Conservation (phyloP, 164 flowering plant genomes). For the Sedum album region DNA sequence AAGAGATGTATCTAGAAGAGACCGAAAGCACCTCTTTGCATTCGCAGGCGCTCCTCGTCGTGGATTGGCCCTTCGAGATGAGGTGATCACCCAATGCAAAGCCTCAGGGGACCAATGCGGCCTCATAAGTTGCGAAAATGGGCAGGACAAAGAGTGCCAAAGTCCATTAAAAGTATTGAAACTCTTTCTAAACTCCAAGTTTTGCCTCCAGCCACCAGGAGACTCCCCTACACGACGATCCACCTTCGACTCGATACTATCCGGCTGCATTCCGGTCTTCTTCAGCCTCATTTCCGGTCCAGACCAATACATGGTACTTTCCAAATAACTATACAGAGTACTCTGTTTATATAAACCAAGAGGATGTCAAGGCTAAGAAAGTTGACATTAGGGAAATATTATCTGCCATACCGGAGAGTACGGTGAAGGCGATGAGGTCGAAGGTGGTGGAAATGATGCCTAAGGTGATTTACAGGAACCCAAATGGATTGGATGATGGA, state of each 20-base stretch:
- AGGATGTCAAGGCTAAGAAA: constrained; percentile 4
- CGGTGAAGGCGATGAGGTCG: constrained; percentile 18
- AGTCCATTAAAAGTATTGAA: constrained; percentile 14
- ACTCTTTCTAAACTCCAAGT: constrained; percentile 15
- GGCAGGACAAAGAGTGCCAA: background rate
- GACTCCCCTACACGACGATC: constrained; percentile 23
- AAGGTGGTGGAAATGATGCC: constrained; percentile 24
- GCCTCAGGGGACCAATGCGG: constrained; percentile 14
- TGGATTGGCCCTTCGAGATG: constrained; percentile 15
- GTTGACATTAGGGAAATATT: constrained; percentile 10
- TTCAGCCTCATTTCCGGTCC: constrained; percentile 20
- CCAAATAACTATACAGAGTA: constrained; percentile 18
- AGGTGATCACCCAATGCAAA: constrained; percentile 30
- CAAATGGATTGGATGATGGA: constrained; percentile 8
- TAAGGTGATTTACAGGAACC: constrained; percentile 16
- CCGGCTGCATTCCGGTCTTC: constrained; percentile 24
- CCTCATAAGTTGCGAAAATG: constrained; percentile 20
- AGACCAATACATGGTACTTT: constrained; percentile 24
- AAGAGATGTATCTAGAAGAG: constrained; percentile 14
- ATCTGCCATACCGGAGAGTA: constrained; percentile 5
- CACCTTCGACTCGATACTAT: constrained; percentile 23
- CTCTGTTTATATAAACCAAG: constrained; percentile 19
- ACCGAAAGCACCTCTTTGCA: constrained; percentile 21
- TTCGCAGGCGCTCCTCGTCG: constrained; percentile 41
- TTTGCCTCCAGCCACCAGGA: constrained; percentile 26